Base-by-base conservation (phyloP, 768 basidiomycete species). In the Crucibulum laeve region DNA sequence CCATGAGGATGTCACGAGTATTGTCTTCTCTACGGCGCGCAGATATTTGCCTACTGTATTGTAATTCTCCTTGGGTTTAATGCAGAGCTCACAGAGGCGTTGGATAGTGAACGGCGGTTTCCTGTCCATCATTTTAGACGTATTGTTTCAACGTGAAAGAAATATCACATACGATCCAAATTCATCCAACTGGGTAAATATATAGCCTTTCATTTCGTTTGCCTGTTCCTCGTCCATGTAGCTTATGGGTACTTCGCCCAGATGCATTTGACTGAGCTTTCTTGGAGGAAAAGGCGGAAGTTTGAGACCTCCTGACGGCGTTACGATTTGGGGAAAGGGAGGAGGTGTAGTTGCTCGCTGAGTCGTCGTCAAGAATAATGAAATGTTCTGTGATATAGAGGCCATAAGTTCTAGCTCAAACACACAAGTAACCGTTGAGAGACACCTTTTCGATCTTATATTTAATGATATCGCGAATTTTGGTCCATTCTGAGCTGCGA, bases 101-200 rank as follows among this genome's bases (percentile, higher is more conserved):
- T 95, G 92, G 43, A 94, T 86, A 6, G 91, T 93, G 60, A 94
- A 95, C 2, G 91, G 91, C 0, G 87, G 75, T 40, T 74, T 74
- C 14, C 80, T 67, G 43, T 22, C 6, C n/a, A 19, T 15, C 24
- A 23, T 19, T 25, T 38, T 21, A 38, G 6, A 13, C 24, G 23
- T 17, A 22, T 10, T 24, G 21, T 18, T 10, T 10, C 22, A 3
- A 25, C 3, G 21, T 22, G 32, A 23, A 28, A 39, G 37, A 10
- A 26, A 38, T 38, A 14, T 13, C 39, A 70, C 80, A 38, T 53
- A 90, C 90, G 74, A 74, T 33, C 90, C 86, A 49, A 91, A 89
- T 26, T 77, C 77, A 51, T 90, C 79, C 21, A 93, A 62, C 50
- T 86, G 80, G 7, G 63, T 63, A 55, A 80, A 81, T 19, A 93